Conservation (phyloP, 768 basidiomycete genomes). For the Exsudoporus frostii region DNA sequence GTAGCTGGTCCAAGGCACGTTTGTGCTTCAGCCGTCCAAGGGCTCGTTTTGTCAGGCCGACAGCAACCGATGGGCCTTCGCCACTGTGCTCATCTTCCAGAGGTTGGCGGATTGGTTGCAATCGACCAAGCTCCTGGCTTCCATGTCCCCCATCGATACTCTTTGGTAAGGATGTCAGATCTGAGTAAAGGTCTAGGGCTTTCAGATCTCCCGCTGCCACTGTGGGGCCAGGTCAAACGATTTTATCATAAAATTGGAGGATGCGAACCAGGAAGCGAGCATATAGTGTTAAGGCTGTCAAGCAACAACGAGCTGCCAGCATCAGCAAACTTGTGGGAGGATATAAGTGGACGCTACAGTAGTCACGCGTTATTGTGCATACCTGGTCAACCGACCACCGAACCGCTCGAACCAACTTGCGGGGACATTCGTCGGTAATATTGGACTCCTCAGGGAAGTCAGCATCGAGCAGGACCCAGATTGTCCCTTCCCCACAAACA, state of each 20-base stretch:
- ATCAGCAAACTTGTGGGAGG: constrained; percentile 19
- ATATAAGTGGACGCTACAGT: background rate
- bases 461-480: constrained; percentile 53
- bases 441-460: constrained; percentile 31
- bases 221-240: constrained; percentile 23
- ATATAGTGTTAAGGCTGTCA: constrained; percentile 43
- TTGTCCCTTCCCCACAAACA: constrained; percentile 31
- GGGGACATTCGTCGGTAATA: constrained; percentile 10
- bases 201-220: constrained; percentile 49
- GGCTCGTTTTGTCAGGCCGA: constrained; percentile 41
- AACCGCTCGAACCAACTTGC: constrained; percentile 30
- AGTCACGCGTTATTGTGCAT: background rate
- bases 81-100: constrained; percentile 10
- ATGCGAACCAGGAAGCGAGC: constrained; percentile 45
- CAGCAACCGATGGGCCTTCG: constrained; percentile 1
- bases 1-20: constrained; percentile 37
- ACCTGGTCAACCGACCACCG: constrained; percentile 42
- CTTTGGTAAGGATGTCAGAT: constrained; percentile 60
- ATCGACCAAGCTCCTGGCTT: constrained; percentile 33
- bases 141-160: constrained; percentile 45
- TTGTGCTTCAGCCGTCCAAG: constrained; percentile 52
- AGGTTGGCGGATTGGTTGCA: constrained; percentile 8
- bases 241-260: background rate
- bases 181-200: constrained; percentile 57
- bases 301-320: constrained; percentile 33